Conservation (phyloP, 106 monocot species). For the Chionographis japonica region DNA sequence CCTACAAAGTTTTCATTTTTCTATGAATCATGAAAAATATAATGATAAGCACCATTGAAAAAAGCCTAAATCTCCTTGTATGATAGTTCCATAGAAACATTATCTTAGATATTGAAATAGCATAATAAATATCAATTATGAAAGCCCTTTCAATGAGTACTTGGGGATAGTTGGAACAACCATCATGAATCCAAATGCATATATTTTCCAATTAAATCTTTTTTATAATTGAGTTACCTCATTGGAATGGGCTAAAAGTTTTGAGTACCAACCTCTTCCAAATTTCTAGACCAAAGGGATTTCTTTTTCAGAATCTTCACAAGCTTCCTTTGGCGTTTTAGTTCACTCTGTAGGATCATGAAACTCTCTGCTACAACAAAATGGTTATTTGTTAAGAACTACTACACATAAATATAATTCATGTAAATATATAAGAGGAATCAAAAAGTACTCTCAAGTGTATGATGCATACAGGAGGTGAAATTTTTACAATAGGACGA, state of each 20-base stretch:
- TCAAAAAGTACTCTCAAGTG: neutral
- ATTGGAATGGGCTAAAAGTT: neutral
- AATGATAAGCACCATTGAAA: neutral
- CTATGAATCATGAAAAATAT: neutral
- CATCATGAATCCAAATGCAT: neutral
- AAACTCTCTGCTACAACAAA: conserved; percentile 42
- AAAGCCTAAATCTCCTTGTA: too few relatives aligned
- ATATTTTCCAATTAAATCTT: neutral
- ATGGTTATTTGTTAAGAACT: neutral
- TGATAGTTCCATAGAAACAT: too few relatives aligned
- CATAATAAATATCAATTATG: neutral
- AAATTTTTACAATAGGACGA: too few relatives aligned
- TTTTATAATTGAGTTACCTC: neutral
- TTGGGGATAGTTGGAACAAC: neutral
- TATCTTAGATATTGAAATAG: too few relatives aligned
- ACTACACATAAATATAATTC: neutral
- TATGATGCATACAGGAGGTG: too few relatives aligned
- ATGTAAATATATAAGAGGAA: neutral
- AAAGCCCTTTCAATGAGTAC: too few relatives aligned
- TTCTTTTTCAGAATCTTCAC: conserved; percentile 80
- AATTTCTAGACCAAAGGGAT: conserved; percentile 69
- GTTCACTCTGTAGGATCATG: conserved; percentile 51
- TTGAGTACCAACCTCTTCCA: conserved; percentile 62
- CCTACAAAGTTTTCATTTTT: conserved; percentile 22
- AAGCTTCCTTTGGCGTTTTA: conserved; percentile 70